Evolutionary conservation across 345 rosid species (phyloP).

Genomic region (Boechera retrofracta): DNA sequence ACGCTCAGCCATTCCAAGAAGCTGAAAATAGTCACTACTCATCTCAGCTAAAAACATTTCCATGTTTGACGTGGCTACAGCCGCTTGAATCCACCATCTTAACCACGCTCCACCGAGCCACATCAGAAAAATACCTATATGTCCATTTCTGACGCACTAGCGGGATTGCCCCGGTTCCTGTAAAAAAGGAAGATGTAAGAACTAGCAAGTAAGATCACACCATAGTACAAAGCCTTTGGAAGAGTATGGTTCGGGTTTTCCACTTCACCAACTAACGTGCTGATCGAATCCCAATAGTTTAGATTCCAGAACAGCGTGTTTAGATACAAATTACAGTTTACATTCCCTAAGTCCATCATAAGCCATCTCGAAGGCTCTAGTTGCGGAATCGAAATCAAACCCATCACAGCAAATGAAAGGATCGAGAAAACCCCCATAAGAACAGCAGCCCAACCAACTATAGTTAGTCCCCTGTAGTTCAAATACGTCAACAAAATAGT

Average conservation of each 20-base stretch:
- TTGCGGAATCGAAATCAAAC: conserved; percentile 62
- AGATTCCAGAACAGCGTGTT: conserved; percentile 82
- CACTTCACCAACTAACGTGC: conserved; percentile 78
- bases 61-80: conserved; percentile 75
- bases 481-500: conserved; percentile 60
- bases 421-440: conserved; percentile 68
- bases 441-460: conserved; percentile 75
- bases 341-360: conserved; percentile 52
- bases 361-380: conserved; percentile 75
- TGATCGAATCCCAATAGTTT: conserved; percentile 82
- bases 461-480: conserved; percentile 75
- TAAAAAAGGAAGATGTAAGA: conserved; percentile 68
- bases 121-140: conserved; percentile 74
- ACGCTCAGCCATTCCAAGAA: conserved; percentile 78
- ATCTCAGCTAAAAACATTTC: conserved; percentile 81
- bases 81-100: conserved; percentile 78
- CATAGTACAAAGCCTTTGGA: conserved; percentile 69
- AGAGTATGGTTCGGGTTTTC: conserved; percentile 69
- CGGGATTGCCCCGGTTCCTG: conserved; percentile 73
- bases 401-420: conserved; percentile 76
- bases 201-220: conserved; percentile 62
- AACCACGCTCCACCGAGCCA: conserved; percentile 78
- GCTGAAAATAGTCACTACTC: conserved; percentile 89
- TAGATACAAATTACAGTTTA: conserved; percentile 71
- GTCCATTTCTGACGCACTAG: conserved; percentile 68